Base-by-base conservation (phyloP, 106 monocot species). In the Narthecium ossifragum region DNA sequence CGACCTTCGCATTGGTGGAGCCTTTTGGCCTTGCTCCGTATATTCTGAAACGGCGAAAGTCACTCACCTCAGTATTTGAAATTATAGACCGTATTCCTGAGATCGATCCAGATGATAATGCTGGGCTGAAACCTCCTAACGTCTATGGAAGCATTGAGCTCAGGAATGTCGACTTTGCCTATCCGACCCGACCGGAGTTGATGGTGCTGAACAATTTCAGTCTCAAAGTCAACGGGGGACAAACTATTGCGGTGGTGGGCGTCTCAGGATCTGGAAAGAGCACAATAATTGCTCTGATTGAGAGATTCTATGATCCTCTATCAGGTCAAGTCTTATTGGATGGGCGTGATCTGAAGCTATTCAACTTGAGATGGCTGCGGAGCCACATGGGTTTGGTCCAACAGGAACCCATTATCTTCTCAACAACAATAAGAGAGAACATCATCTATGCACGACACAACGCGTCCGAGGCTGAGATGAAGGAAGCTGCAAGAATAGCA, bases 191-290 rank as follows among this genome's bases (percentile, higher is more conserved):
- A 1, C 91, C 91, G 1, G 91, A 99, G 14, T 30, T 80, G 27
- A 79, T 82, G 73, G 72, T 99, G 10, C 67, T 99, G 33, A 91
- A 77, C 54, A 87, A 99, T 77, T 99, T 99, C 64, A 88, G 82
- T 68, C 87, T 99, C 28, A 91, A 88, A 72, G 79, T 99, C 5
- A 81, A 27, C 48, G 98, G 91, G 9, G 98, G 98, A 14, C 90
- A 91, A 66, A 99, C 91, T 34, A 59, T 99, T 28, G 98, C 98
- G 6, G 91, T 99, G 17, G 98, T 99, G 2, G 98, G 98, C 38
- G 91, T 99, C 8, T 92, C 85, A 29, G 98, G 98, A 51, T 99
- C 98, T 26, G 98, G 98, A 37, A 99, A 99, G 62, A 99, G 98
- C 84, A 99, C 98, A 6, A 92, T 99, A 29, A 99, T 99, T 49